Conservation (phyloP, 495 filamentous ascomycete species). For the Lindgomyces ingoldianus region DNA sequence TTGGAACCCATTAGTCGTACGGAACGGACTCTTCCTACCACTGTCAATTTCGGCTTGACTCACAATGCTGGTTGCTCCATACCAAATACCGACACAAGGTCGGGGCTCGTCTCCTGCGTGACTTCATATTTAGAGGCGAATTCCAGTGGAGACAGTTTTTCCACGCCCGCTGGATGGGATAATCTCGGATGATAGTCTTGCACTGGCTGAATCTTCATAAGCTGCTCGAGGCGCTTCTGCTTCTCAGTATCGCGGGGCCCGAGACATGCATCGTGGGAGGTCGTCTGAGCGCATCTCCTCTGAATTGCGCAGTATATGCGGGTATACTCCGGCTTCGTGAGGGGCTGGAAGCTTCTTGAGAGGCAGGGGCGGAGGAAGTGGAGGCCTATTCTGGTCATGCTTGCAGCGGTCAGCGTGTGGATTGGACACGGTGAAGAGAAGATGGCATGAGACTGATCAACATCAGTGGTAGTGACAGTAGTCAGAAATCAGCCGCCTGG, state of each 20-base stretch:
- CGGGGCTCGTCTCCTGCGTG: conserved; percentile 15
- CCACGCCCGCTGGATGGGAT: conserved; percentile 19
- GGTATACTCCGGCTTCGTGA: conserved; percentile 44
- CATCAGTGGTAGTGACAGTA: conserved; percentile 45
- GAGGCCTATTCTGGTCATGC: conserved; percentile 43
- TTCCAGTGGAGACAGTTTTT: conserved; percentile 8
- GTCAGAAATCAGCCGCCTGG: conserved; percentile 62
- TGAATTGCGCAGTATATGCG: conserved; percentile 50
- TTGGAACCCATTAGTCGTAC: conserved; percentile 63
- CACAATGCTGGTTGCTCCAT: background rate
- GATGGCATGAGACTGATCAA: conserved; percentile 28
- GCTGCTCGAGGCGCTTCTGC: conserved; percentile 54
- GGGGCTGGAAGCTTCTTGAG: conserved; percentile 43
- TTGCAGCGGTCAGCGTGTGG: conserved; percentile 17
- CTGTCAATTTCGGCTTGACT: conserved; percentile 34
- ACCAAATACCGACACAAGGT: conserved; percentile 32
- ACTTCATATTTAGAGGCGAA: conserved; percentile 30
- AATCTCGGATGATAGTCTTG: conserved; percentile 55
- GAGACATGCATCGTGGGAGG: background rate
- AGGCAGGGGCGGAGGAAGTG: conserved; percentile 59
- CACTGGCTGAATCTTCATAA: conserved; percentile 49
- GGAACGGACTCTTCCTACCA: conserved; percentile 64
- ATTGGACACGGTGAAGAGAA: conserved; percentile 5
- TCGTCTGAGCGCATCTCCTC: conserved; percentile 17
- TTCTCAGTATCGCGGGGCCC: conserved; percentile 41